phyloP scores from a whole-genome alignment of 495 filamentous ascomycete species.

The Viridothelium virens region DNA sequence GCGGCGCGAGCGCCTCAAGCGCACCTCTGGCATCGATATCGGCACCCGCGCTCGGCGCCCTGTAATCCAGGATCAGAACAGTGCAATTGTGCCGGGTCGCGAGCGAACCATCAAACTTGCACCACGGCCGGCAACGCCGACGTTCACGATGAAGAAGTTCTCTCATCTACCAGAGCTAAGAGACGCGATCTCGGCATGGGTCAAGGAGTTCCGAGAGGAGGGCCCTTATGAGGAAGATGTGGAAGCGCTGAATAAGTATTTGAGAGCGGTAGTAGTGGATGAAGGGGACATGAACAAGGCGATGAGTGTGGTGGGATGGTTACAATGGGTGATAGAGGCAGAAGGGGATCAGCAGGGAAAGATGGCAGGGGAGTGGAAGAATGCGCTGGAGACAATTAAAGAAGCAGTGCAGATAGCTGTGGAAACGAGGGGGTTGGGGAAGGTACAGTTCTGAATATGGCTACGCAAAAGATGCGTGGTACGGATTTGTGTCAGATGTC shows the following conservation, averaged over 20 bases:
- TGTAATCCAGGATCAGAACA: constrained; percentile 19
- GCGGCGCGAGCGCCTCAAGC: constrained; percentile 47
- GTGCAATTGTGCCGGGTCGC: constrained; percentile 5
- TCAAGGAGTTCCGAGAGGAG: constrained; percentile 53
- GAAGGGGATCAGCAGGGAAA: constrained; percentile 27
- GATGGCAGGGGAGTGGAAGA: constrained; percentile 43
- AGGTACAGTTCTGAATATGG: constrained; percentile 44
- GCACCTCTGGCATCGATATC: constrained; percentile 36
- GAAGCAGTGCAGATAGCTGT: constrained; percentile 54
- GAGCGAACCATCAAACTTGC: constrained; percentile 43
- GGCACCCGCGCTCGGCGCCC: constrained; percentile 2
- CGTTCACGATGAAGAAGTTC: constrained; percentile 58
- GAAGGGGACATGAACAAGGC: constrained; percentile 73
- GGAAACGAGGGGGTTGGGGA: constrained; percentile 54
- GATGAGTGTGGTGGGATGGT: constrained; percentile 58
- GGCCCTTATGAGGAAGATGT: constrained; percentile 73
- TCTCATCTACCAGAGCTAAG: constrained; percentile 49
- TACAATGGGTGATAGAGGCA: constrained; percentile 62
- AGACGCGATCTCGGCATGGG: constrained; percentile 58
- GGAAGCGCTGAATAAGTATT: constrained; percentile 58
- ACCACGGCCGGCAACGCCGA: constrained; percentile 48
- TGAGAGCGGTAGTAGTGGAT: constrained; percentile 58
- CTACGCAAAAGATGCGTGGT: background rate
- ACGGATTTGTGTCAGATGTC: background rate
- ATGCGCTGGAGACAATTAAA: constrained; percentile 50